These are phyloP conservation scores for Hymenoscyphus occultus DNA, from an alignment of 2,329 filamentous ascomycete genomes.

Conservation along the genomic window DNA sequence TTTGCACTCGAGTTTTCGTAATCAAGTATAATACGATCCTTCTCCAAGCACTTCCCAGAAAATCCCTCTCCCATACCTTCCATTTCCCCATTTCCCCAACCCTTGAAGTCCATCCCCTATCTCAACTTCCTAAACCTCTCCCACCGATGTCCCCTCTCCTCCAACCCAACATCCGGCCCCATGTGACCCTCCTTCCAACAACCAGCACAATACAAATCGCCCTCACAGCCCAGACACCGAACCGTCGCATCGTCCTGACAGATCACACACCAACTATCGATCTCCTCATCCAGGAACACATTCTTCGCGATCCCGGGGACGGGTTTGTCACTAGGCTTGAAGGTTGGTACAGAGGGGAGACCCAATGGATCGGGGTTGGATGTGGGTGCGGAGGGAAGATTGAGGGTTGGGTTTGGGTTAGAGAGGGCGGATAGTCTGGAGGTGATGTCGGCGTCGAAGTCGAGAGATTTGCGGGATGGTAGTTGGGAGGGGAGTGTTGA, in stretches of 20 bases:
- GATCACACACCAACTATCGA: slow-evolving; percentile 76
- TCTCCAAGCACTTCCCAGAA: background rate
- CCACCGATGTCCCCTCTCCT: slow-evolving; percentile 67
- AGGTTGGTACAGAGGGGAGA: slow-evolving; percentile 34
- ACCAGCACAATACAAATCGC: slow-evolving; percentile 68
- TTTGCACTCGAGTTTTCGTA: background rate
- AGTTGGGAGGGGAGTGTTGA: slow-evolving; percentile 22
- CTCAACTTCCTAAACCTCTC: slow-evolving; percentile 45
- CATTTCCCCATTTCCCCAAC: background rate
- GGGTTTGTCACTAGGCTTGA: slow-evolving; percentile 26
- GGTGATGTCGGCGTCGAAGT: slow-evolving; percentile 33
- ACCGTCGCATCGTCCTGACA: slow-evolving; percentile 77
- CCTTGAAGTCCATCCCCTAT: background rate
- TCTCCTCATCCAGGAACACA: slow-evolving; percentile 65
- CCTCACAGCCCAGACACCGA: slow-evolving; percentile 68
- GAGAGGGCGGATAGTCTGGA: slow-evolving; percentile 33
- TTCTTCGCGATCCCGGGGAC: slow-evolving; percentile 22
- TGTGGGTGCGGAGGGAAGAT: background rate
- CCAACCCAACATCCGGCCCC: slow-evolving; percentile 64
- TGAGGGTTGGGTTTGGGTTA: slow-evolving; percentile 18
- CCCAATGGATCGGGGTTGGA: slow-evolving; percentile 16
- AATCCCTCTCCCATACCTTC: background rate
- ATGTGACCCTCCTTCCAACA: slow-evolving; percentile 83
- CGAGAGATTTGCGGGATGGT: slow-evolving; percentile 24
- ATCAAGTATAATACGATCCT: background rate